Conservation (phyloP, 306 rosid genomes). For the barrel medic (Medicago truncatula) region MtrunA17r5.0-ANR NC_053045.1:56073001-56073500, state of each 20-base stretch:
- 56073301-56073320: not conserved
- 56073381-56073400: no score
- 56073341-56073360: no score
- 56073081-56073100: not conserved
- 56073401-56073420: no score
- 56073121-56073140: conserved; percentile 63
- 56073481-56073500: no score
- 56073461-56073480: no score
- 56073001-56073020: no score
- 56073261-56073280: conserved; percentile 56
- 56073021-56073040: no score
- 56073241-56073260: conserved; percentile 48
- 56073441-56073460: no score
- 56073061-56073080: not conserved
- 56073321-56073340: no score
- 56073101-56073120: conserved; percentile 72
- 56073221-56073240: conserved; percentile 44
- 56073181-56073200: conserved; percentile 50
- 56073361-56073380: no score
- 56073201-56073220: conserved; percentile 34
- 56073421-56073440: no score
- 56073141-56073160: conserved; percentile 50
- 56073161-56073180: conserved; percentile 57
- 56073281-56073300: conserved; percentile 43
- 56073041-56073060: no score